Base-by-base conservation (phyloP, 768 basidiomycete genomes). In the Tephrocybe rancida region DNA sequence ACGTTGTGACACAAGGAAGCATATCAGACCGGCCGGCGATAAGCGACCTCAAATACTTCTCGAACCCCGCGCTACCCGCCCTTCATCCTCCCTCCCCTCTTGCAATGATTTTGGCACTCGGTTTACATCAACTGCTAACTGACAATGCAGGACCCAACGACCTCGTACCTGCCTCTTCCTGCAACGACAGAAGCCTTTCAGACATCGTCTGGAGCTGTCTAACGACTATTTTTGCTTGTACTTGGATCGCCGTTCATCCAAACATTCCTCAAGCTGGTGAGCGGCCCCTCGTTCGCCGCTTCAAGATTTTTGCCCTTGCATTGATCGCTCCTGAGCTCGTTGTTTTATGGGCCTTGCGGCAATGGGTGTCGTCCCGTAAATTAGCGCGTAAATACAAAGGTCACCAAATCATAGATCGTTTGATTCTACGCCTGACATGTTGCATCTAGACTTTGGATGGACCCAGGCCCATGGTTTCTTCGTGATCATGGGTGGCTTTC, bases 401-500 rank as follows among this genome's bases (percentile, higher is more conserved):
- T 48, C 19, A 1, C 10, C 25, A 8, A 21, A 5, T 14, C 5
- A 21, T 27, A 18, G 1, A 32, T 41, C 32, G 30, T 22, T 10
- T 45, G 27, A 24, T 8, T 22, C 5, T 4, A 30, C 9, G 35
- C 13, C 34, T 46, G 32, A n/a, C 26, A 24, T 39, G 24, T 6
- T 37, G 32, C 37, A 21, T 16, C 27, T 48, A 62, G 63, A 37
- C 1, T 42, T 29, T 44, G 52, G 44, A 2, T 64, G 65, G 59
- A 61, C 65, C 1, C 29, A 26, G 19, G 57, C 59, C 2, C 66
- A 70, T 27, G 65, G 55, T 0, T 69, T 62, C 37, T 71, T 67
- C 44, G 61, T 59, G 7, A n/a, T 62, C 37, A 65, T 65, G 67
- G 57, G 66, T 47, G 70, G 70, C 0, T 64, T 68, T 42, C 34